phyloP scores from a whole-genome alignment of 306 rosid genomes.

The Lathyrus tuberosus region DNA sequence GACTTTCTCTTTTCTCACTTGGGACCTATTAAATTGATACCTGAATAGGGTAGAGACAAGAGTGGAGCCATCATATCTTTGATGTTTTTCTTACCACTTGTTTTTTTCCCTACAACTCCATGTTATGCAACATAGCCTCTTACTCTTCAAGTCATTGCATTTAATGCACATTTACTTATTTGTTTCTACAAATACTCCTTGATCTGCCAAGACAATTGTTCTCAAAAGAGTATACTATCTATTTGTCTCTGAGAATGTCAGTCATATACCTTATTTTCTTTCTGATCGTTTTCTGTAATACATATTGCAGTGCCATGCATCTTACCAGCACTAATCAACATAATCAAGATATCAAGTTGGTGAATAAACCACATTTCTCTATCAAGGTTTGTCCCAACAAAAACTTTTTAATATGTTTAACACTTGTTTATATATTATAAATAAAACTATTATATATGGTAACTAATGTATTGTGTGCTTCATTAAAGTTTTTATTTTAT shows the following conservation, averaged over 20 bases:
- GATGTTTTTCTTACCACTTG: conserved; percentile 40
- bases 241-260: conserved; percentile 45
- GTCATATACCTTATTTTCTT: conserved; percentile 43
- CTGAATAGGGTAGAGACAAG: conserved; percentile 37
- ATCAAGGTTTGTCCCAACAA: conserved; percentile 42
- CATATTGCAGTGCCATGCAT: conserved; percentile 49
- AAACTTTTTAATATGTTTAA: neutral
- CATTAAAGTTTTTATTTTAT: conserved; percentile 18
- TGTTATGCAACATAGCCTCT: conserved; percentile 45
- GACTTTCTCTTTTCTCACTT: neutral
- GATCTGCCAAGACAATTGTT: conserved; percentile 5
- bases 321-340: conserved; percentile 16
- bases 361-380: conserved; percentile 26
- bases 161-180: conserved; percentile 46
- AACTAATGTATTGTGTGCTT: neutral
- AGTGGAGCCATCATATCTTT: conserved; percentile 40
- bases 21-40: conserved; percentile 32
- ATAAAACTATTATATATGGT: neutral
- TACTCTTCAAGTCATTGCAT: conserved; percentile 39
- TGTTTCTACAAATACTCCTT: conserved; percentile 29
- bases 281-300: conserved; percentile 52
- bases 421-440: neutral
- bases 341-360: conserved; percentile 16
- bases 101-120: conserved; percentile 48
- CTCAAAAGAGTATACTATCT: neutral